These are phyloP conservation scores for Viola pubescens DNA, from an alignment of 441 rosid species.

Conservation along the genomic window DNA sequence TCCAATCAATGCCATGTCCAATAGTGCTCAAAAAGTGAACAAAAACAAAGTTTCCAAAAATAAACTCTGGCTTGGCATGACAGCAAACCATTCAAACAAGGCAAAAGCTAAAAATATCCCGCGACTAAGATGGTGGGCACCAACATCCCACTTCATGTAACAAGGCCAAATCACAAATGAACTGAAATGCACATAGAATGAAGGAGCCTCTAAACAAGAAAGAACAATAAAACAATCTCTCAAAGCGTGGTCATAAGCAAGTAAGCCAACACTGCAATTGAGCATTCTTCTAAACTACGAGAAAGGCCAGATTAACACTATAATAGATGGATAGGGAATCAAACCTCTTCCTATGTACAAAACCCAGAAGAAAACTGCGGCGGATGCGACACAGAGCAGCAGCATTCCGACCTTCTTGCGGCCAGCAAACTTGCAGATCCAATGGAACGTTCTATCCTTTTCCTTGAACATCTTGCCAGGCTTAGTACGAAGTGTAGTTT, in stretches of 20 bases:
- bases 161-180: constrained; percentile 1
- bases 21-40: background rate
- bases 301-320: background rate
- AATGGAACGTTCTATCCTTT: constrained; percentile 57
- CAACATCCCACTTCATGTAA: constrained; percentile 4
- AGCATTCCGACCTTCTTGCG: constrained; percentile 90
- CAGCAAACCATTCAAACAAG: background rate
- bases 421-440: constrained; percentile 90
- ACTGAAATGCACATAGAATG: background rate
- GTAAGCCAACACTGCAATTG: background rate
- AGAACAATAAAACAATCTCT: background rate
- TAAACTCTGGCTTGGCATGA: background rate
- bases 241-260: background rate
- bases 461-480: constrained; percentile 78
- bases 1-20: background rate
- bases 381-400: constrained; percentile 71
- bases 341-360: constrained; percentile 80
- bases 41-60: background rate
- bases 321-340: constrained; percentile 11
- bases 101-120: background rate
- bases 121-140: background rate
- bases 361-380: constrained; percentile 73
- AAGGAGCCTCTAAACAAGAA: too few species aligned
- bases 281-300: background rate
- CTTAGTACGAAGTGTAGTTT: constrained; percentile 45